A percentile compares a stretch with the other conserved stretches of the same genome.
Evolutionary conservation across 2,329 filamentous ascomycete genomes (phyloP).

Genomic region (Trichoderma sp.): DNA sequence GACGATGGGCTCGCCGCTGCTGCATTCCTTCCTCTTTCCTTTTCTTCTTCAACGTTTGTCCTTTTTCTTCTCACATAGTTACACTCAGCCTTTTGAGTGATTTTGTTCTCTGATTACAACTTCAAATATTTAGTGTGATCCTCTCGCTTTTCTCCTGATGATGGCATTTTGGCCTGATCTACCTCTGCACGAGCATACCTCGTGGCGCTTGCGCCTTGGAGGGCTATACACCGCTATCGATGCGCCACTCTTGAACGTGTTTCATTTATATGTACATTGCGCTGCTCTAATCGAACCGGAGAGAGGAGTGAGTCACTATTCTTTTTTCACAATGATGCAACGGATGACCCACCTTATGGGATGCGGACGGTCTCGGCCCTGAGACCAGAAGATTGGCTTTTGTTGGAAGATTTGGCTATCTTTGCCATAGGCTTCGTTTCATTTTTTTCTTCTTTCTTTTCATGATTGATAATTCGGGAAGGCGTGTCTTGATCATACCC

Average conservation of each 20-base stretch:
- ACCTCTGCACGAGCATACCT: not conserved
- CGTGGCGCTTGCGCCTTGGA: not conserved
- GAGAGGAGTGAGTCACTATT: not conserved
- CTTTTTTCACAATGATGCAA: not conserved
- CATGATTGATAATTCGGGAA: not conserved
- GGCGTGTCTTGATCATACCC: constrained; percentile 10
- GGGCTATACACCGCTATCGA: not conserved
- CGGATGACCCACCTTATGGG: not conserved
- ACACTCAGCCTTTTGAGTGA: not conserved
- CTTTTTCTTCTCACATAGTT: not conserved
- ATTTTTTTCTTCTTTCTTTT: not conserved
- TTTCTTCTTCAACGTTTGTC: not conserved
- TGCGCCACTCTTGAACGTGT: not conserved
- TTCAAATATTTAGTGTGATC: not conserved
- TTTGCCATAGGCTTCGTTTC: not conserved
- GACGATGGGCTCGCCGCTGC: not conserved
- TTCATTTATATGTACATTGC: not conserved
- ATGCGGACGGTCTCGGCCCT: not conserved
- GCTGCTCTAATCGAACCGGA: not conserved
- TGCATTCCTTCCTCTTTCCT: not conserved
- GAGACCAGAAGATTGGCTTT: not conserved
- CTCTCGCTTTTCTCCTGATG: not conserved
- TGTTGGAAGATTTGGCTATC: not conserved
- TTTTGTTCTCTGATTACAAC: not conserved
- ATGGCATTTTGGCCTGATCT: not conserved